A percentile compares a stretch with the other conserved stretches of the same genome.
These are phyloP conservation scores for Neurospora sp. DNA, from an alignment of 495 filamentous ascomycete genomes.

Conservation along the genomic window DNA sequence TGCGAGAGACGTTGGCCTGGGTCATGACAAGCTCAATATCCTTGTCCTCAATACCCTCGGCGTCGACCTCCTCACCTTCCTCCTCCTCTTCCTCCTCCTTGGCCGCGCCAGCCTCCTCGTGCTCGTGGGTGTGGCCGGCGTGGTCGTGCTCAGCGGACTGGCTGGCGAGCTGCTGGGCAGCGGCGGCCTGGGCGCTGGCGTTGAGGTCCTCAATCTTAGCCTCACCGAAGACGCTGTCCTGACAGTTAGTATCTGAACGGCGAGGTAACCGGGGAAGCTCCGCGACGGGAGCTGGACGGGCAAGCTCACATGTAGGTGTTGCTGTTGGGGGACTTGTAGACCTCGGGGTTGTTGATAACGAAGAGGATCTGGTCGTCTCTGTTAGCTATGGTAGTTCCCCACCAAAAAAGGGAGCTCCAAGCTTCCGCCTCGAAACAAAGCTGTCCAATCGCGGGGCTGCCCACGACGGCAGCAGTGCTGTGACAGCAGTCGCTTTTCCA, in stretches of 20 bases:
- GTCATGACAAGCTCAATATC: conserved; percentile 99
- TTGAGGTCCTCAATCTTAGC: conserved; percentile 99
- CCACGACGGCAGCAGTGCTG: not conserved
- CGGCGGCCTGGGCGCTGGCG: conserved; percentile 88
- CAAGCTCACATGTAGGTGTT: conserved; percentile 94
- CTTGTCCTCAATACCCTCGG: conserved; percentile 88
- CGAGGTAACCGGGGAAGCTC: not conserved
- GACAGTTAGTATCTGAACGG: not conserved
- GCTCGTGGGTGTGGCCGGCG: conserved; percentile 49
- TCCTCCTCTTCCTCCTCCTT: conserved; percentile 82
- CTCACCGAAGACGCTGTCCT: conserved; percentile 89
- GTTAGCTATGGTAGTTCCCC: conserved; percentile 16
- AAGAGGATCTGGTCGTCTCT: conserved; percentile 69
- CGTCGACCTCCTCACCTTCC: conserved; percentile 91
- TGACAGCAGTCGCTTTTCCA: not conserved
- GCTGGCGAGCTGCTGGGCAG: conserved; percentile 80
- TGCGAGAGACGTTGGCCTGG: conserved; percentile 88
- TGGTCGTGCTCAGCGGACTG: conserved; percentile 62
- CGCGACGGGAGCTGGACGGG: not conserved
- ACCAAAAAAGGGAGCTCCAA: not conserved
- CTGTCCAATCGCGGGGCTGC: not conserved
- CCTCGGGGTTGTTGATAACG: conserved; percentile 98
- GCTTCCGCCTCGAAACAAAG: not conserved
- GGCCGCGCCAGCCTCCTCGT: conserved; percentile 58
- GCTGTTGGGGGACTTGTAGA: conserved; percentile 96